Base-by-base conservation (phyloP, 2,329 filamentous ascomycete species). In the Clonostachys sp. region DNA sequence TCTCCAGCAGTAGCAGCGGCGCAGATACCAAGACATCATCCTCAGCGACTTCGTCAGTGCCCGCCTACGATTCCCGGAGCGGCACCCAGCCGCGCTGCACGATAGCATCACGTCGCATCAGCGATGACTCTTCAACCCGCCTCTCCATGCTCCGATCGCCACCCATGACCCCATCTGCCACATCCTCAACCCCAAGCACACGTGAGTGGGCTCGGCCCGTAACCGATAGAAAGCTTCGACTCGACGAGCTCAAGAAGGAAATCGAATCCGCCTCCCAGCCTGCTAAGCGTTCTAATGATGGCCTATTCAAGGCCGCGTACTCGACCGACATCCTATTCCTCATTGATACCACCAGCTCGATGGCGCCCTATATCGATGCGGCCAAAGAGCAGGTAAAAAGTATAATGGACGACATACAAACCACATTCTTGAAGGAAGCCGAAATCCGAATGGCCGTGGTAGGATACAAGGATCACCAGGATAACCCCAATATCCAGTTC, bases 271-370 rank as follows among this genome's bases (percentile, higher is more conserved):
- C 16, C 8, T 17, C 16, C 6, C 12, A 14, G 9, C 40, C 12
- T 14, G 16, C 40, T 12, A 17, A 17, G 16, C 40, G 40, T 41
- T 47, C 50, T 13, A 53, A 34, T 2, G 48, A 47, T 7, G 62
- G 61, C 9, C 48, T 68, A 14, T 68, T 68, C 52, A 61, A 60
- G 46, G 42, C 47, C 3, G 56, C 57, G 3, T 67, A 60, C 47
- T 60, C 65, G 1, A 67, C 62, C 5, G 66, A 69, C 43, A 20
- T 69, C 30, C 47, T 69, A 1, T 70, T 70, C 43, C 57, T 69
- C 30, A 61, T 68, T 12, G 66, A 70, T 47, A 64, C 61, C 1
- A 69, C 66, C 0, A 48, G 48, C 0, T 69, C 66, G 0, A 69
- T 69, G 66, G 7, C 14, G 0, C 34, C 45, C 0, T 60, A 63